Evolutionary conservation across 257 asterid genomes (phyloP).

Genomic region (Fraxinus americana): DNA sequence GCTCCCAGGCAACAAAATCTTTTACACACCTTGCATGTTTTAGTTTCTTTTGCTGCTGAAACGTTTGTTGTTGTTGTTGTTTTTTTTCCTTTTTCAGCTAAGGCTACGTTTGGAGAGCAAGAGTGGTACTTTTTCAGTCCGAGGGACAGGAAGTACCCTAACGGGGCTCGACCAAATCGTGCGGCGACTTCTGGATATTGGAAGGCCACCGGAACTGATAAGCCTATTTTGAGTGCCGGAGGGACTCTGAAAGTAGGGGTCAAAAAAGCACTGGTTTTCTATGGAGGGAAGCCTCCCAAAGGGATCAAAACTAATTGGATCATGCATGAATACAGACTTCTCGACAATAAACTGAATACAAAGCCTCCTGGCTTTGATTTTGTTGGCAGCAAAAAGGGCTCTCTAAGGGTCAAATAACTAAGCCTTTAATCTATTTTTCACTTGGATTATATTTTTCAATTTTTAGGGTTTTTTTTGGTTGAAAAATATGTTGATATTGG

Average conservation of each 20-base stretch:
- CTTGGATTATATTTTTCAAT: too few species aligned
- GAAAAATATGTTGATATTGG: too few species aligned
- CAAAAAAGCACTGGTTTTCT: constrained; percentile 55
- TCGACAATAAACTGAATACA: constrained; percentile 39
- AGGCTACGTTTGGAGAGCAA: constrained; percentile 59
- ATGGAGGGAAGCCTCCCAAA: constrained; percentile 58
- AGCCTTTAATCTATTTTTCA: background rate
- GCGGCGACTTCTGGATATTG: constrained; percentile 64
- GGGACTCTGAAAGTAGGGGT: constrained; percentile 63
- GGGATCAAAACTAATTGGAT: constrained; percentile 62
- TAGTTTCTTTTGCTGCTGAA: too few species aligned
- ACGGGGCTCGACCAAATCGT: constrained; percentile 60
- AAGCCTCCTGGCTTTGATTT: constrained; percentile 50
- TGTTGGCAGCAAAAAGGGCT: constrained; percentile 51
- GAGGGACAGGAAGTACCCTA: constrained; percentile 55
- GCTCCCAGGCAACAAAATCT: constrained; percentile 42
- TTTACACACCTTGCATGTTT: too few species aligned
- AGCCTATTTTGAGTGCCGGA: constrained; percentile 55
- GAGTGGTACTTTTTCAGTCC: constrained; percentile 70
- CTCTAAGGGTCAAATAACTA: constrained; percentile 55
- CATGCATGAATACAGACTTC: constrained; percentile 60
- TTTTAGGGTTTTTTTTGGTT: background rate
- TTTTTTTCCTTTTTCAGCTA: constrained; percentile 34
- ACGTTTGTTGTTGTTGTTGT: too few species aligned
- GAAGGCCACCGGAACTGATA: constrained; percentile 65